Evolutionary conservation across 163 green algal genomes (phyloP), one percentile per base, ranked within the genome.

Genomic region (Scenedesmus sp.): DNA sequence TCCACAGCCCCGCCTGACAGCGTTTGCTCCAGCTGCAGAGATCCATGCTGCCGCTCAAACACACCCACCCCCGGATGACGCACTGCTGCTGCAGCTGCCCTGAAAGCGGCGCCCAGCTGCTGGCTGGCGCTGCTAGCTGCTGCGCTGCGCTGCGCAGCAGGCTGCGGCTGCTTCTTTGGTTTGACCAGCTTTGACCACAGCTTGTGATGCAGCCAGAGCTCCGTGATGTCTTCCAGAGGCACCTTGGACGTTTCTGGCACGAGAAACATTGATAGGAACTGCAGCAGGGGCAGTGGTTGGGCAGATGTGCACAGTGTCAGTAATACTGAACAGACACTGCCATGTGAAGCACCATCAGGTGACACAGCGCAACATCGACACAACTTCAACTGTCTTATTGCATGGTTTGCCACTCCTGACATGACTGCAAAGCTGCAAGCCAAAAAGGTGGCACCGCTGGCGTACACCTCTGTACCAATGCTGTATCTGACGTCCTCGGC

Each of bases 231-330:
- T 20, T 88, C 83, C 83, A 88, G 57, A 2, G 83, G 59, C 26
- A 88, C 83, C 54, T 54, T 73, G 12, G 56, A n/a, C 8, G 83
- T 88, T 57, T 88, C 83, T 56, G 83, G 83, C 54, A 88, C 55
- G 16, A 88, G 18, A 4, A 74, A 52, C n/a, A 73, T 6, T 20
- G 83, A 46, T 20, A 88, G 16, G 56, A 88, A 16, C 83, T 88
- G 83, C 76, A 84, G 26, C 76, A 84, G 26, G 4, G 15, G 20
- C 23, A 81, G n/a, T 8, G 18, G 70, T 20, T 52, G 70, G 20
- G 62, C 62, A 70, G 62, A 1, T 46, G 34, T 46, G 34, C 34
- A 46, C 62, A 70, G 62, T 16, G 20, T 12, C 62, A 70, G 8
- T 15, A 9, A 66, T 12, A 66, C 9, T 70, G 3, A 70, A 15